These are phyloP conservation scores for Umbelopsis isabellina DNA, from an alignment of 192 early-diverging fungal genomes.

Conservation along the genomic window DNA sequence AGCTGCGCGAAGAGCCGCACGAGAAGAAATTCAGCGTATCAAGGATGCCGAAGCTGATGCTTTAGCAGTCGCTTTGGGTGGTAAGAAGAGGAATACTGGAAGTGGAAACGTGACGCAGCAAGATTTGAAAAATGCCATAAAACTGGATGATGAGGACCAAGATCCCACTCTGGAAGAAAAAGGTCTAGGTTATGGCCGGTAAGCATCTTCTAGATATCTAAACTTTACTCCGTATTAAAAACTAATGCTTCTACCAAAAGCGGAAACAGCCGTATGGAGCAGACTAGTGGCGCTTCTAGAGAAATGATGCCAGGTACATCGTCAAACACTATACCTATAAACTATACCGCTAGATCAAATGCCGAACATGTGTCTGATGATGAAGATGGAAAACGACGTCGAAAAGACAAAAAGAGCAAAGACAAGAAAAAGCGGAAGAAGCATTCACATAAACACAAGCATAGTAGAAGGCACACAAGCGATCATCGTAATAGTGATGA, in stretches of 20 bases:
- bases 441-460: slow-evolving; percentile 24
- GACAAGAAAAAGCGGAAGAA: slow-evolving; percentile 31
- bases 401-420: slow-evolving; percentile 28
- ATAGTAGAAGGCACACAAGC: not conserved
- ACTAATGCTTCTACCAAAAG: not conserved
- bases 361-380: not conserved
- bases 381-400: not conserved
- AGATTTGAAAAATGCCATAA: slow-evolving; percentile 49
- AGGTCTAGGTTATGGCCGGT: slow-evolving; percentile 41
- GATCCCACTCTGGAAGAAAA: slow-evolving; percentile 37
- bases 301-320: not conserved
- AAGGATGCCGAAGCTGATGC: slow-evolving; percentile 65
- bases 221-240: no score
- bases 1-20: slow-evolving; percentile 25
- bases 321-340: slow-evolving; percentile 10
- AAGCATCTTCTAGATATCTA: not conserved
- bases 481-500: slow-evolving; percentile 1
- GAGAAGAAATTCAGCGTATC: slow-evolving; percentile 52
- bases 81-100: slow-evolving; percentile 43
- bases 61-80: slow-evolving; percentile 61
- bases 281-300: not conserved
- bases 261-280: not conserved
- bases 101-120: slow-evolving; percentile 50
- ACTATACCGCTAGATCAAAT: not conserved
- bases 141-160: slow-evolving; percentile 37